Evolutionary conservation across 2,329 filamentous ascomycete species (phyloP), one percentile per base, ranked within the genome.

Genomic region (Curvularia sp.): DNA sequence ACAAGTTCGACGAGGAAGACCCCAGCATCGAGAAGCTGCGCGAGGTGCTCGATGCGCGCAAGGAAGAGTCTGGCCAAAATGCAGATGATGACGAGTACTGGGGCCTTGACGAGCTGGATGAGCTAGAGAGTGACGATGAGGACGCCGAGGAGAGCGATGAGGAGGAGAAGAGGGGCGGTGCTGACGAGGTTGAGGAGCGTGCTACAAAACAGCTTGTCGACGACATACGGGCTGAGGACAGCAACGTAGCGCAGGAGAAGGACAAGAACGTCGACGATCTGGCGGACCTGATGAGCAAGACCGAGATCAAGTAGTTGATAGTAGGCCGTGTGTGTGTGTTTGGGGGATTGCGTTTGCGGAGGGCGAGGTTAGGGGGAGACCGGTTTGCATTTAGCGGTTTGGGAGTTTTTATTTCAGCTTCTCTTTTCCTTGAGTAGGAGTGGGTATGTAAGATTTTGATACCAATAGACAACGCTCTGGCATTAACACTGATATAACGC

Each of bases 1-100:
- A 99, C 82, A 95, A 92, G 74, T 97, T 99, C 69, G 82, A 85
- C 8, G 93, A 97, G 77, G 92, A 96, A 2, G 92, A 98, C 68
- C 82, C 86, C 46, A 86, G 86, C 27, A 84, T 97, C 41, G 79
- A 86, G 60, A 82, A 82, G 21, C 81, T 98, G 45, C 86, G 88
- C 65, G 85, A 88, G 41, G 60, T 77, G 50, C 82, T 97, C 25
- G 89, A 92, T 57, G 84, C 86, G 71, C 88, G 93, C 63, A 93
- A 93, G 80, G 90, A 94, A 74, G 74, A 75, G 53, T 74, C 75
- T 51, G 70, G 69, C 19, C 64, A 67, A 46, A 79, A 79, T 49
- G 87, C 89, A 66, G 80, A 83, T 21, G 82, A 81, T 18, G 80
- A 84, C 9, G 81, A 84, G 4, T 84, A 79, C 62, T 80, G 78